phyloP scores from a whole-genome alignment of 495 filamentous ascomycete species.

The Stereocaulon alpinum region DNA sequence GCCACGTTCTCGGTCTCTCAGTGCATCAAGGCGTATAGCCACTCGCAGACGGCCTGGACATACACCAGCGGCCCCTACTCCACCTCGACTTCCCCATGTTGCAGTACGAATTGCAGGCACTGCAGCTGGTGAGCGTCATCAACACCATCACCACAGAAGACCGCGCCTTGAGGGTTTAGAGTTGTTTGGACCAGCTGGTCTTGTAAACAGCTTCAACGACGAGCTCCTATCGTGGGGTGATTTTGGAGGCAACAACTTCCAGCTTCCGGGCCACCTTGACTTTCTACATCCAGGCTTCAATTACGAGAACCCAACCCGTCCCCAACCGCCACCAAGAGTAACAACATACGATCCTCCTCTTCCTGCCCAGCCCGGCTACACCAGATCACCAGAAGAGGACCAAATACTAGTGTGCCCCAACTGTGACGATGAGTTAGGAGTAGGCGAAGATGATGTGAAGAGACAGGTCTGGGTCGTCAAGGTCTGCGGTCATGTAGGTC shows the following conservation, averaged over 20 bases:
- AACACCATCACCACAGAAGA: not conserved
- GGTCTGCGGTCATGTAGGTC: constrained; percentile 63
- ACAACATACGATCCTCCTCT: constrained; percentile 48
- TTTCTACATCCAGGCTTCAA: constrained; percentile 22
- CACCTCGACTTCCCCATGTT: constrained; percentile 5
- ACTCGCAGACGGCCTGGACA: constrained; percentile 3
- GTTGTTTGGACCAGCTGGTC: not conserved
- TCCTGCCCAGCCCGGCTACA: constrained; percentile 51
- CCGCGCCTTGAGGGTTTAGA: no score
- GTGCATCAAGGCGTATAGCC: not conserved
- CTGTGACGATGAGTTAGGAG: constrained; percentile 60
- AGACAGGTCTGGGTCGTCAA: constrained; percentile 65
- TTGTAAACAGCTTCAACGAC: not conserved
- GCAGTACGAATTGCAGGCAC: constrained; percentile 7
- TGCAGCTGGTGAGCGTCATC: not conserved
- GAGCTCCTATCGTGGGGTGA: not conserved
- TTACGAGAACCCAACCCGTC: constrained; percentile 24
- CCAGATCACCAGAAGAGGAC: constrained; percentile 49
- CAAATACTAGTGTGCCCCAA: constrained; percentile 62
- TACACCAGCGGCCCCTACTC: constrained; percentile 4
- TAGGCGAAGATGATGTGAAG: constrained; percentile 43
- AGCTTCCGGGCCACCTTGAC: constrained; percentile 26
- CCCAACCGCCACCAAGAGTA: constrained; percentile 20
- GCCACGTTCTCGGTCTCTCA: constrained; percentile 16
- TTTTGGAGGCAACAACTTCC: constrained; percentile 7